Evolutionary conservation across 2,329 filamentous ascomycete genomes (phyloP).

Genomic region (Aspergillus sp.): DNA sequence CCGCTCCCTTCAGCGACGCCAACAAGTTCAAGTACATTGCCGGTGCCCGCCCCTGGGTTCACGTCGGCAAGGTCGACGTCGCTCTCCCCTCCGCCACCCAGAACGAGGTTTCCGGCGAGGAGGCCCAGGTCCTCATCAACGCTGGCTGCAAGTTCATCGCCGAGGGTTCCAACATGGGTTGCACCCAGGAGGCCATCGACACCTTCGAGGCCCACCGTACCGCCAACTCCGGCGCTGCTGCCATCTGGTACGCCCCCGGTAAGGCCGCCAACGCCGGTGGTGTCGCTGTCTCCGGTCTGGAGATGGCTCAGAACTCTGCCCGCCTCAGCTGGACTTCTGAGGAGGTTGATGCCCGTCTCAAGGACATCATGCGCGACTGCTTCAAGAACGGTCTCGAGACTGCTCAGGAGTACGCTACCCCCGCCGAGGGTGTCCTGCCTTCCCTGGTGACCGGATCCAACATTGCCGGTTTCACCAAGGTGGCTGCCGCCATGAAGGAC

Average conservation of each 20-base stretch:
- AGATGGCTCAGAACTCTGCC: slow-evolving; percentile 98
- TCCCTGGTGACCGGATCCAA: slow-evolving; percentile 91
- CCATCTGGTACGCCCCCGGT: slow-evolving; percentile 94
- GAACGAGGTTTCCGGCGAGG: slow-evolving; percentile 93
- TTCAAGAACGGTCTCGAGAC: slow-evolving; percentile 89
- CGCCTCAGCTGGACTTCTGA: slow-evolving; percentile 82
- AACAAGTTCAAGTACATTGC: slow-evolving; percentile 81
- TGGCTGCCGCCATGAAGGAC: slow-evolving; percentile 89
- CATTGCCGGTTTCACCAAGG: slow-evolving; percentile 97
- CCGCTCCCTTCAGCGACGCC: slow-evolving; percentile 55
- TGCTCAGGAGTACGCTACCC: slow-evolving; percentile 81
- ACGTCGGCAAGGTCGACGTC: slow-evolving; percentile 86
- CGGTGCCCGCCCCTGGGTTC: slow-evolving; percentile 85
- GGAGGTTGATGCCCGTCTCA: slow-evolving; percentile 88
- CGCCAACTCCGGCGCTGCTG: slow-evolving; percentile 62
- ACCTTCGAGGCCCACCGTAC: slow-evolving; percentile 79
- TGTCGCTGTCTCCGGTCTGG: slow-evolving; percentile 93
- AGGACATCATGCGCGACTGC: slow-evolving; percentile 91
- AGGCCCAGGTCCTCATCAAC: slow-evolving; percentile 78
- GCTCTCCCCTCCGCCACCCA: slow-evolving; percentile 92
- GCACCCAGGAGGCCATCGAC: slow-evolving; percentile 92
- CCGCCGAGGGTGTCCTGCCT: slow-evolving; percentile 79
- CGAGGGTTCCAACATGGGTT: slow-evolving; percentile 99
- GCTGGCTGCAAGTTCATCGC: slow-evolving; percentile 82
- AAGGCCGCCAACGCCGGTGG: slow-evolving; percentile 98